Conservation (phyloP, 108 stramenopile species). For the Nannochloropsis oceanica region DNA sequence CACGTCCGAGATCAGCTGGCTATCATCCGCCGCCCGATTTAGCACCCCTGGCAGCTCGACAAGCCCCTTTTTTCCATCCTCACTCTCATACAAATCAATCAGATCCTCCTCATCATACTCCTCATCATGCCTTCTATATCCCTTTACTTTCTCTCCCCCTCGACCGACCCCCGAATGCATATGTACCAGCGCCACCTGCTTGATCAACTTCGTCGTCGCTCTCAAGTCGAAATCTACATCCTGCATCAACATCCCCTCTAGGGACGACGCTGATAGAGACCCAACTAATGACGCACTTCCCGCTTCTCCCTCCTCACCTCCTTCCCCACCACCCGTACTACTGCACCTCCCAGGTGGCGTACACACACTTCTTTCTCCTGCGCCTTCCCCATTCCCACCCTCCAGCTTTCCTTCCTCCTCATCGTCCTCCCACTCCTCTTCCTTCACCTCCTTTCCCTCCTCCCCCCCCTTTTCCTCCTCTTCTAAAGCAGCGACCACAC, state of each 20-base stretch:
- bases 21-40: constrained; percentile 2
- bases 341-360: no score
- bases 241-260: background rate
- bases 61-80: background rate
- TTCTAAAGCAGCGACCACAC: background rate
- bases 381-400: no score
- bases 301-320: background rate
- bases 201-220: background rate
- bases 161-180: background rate
- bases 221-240: background rate
- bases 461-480: background rate
- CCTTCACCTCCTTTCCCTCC: background rate
- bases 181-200: background rate
- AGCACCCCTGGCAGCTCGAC: constrained; percentile 1
- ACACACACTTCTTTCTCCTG: no score
- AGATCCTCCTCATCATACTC: background rate
- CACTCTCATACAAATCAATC: background rate
- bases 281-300: background rate
- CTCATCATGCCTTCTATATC: background rate
- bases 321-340: no score
- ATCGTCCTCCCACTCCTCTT: background rate
- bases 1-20: constrained; percentile 5
- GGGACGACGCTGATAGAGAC: background rate
- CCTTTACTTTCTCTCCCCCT: background rate
- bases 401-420: no score